Evolutionary conservation across 2,329 filamentous ascomycete species (phyloP), one percentile per base, ranked within the genome.

Genomic region (Calonectria pseudoturangicola): DNA sequence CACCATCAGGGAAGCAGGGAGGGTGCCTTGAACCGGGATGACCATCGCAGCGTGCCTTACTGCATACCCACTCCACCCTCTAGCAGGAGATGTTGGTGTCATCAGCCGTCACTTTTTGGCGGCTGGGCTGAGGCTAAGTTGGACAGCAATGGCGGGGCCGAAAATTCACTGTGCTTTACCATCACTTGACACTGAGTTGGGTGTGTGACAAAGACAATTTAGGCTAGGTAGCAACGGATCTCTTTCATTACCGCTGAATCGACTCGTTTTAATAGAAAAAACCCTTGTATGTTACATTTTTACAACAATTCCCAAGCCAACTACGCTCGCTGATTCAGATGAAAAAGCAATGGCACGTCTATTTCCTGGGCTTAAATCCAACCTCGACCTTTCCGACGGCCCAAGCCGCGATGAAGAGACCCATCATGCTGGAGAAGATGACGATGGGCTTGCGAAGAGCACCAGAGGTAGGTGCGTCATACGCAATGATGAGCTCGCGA

Each of bases 371-470:
- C 45, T 87, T 85, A 85, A 98, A 97, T 82, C 94, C 95, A 56
- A 96, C 90, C 82, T 98, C 93, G 74, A 98, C 87, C 80, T 91
- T 93, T 39, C 95, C 93, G 72, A 98, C 83, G 4, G 92, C 86
- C 92, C 94, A 98, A 6, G 91, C 89, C 2, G 92, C 89, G 48
- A 91, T 88, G 84, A 98, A 98, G 15, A 98, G 85, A n/a, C 89
- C 87, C 76, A 97, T 82, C 74, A 94, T 85, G 78, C 93, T 95
- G 39, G 87, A 87, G 76, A 97, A 95, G 73, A 98, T 90, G 28
- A 96, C 91, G 25, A 98, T 77, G 0, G 97, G 97, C 87, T 99
- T 99, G 80, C 95, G 92, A 79, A 98, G 90, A 47, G 90, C 91
- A 33, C 94, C 93, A 3, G 89, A 82, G 76, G 93, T 88, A 2